Evolutionary conservation across 1,139 yeast genomes (phyloP).

Genomic region (Saccharomyces uvarum): DNA sequence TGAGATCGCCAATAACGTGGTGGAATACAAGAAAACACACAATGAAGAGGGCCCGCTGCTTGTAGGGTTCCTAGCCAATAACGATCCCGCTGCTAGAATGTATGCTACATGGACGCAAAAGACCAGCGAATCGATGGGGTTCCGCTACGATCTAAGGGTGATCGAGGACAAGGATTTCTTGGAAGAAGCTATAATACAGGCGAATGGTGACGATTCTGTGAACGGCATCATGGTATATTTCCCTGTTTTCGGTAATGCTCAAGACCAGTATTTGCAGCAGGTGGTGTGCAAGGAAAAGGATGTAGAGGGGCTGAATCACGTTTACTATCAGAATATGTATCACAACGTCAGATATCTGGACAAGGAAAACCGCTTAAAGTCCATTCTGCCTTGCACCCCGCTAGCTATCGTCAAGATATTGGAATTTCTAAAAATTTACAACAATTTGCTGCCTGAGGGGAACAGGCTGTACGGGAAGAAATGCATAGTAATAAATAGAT

Average conservation of each 20-base stretch:
- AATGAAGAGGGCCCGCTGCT: slow-evolving; percentile 50
- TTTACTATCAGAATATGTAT: slow-evolving; percentile 87
- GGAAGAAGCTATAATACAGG: slow-evolving; percentile 74
- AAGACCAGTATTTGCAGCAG: slow-evolving; percentile 92
- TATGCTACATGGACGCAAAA: slow-evolving; percentile 95
- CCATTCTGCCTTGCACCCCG: slow-evolving; percentile 93
- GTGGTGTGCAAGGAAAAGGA: slow-evolving; percentile 77
- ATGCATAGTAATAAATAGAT: slow-evolving; percentile 79
- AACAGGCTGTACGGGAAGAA: slow-evolving; percentile 90
- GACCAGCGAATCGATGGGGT: slow-evolving; percentile 80
- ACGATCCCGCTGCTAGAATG: slow-evolving; percentile 90
- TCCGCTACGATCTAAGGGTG: slow-evolving; percentile 67
- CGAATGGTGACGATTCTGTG: slow-evolving; percentile 67
- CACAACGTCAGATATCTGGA: slow-evolving; percentile 85
- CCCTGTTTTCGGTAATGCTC: slow-evolving; percentile 93
- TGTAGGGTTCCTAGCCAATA: slow-evolving; percentile 86
- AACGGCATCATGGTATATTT: slow-evolving; percentile 97
- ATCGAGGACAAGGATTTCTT: slow-evolving; percentile 68
- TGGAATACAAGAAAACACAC: slow-evolving; percentile 32
- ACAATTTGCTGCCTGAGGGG: slow-evolving; percentile 73
- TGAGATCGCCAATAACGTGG: slow-evolving; percentile 59
- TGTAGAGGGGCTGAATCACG: slow-evolving; percentile 89
- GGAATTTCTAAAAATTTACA: slow-evolving; percentile 85
- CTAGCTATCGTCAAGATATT: slow-evolving; percentile 87
- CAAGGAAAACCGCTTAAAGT: slow-evolving; percentile 58